phyloP scores from a whole-genome alignment of 129 eudicot genomes.

The Artemisia tridentata region DNA sequence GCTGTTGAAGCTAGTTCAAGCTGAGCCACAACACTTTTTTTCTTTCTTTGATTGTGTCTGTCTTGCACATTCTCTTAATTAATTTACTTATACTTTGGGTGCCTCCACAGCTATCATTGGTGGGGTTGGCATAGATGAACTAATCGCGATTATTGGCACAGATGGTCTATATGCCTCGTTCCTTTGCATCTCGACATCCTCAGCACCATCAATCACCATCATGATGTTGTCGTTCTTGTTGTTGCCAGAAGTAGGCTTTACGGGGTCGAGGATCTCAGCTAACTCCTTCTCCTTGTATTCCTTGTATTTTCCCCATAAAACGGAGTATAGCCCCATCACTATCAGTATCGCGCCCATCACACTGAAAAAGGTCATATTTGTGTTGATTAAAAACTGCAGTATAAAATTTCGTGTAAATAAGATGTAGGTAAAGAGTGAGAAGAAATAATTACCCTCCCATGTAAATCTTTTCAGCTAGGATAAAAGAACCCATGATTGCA shows the following conservation, averaged over 20 bases:
- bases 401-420: background rate
- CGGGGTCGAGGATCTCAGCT: slow-evolving; percentile 55
- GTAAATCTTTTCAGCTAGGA: slow-evolving; percentile 79
- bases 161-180: slow-evolving; percentile 26
- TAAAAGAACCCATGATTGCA: slow-evolving; percentile 94
- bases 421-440: background rate
- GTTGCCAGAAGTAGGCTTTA: slow-evolving; percentile 37
- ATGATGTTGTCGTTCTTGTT: slow-evolving; percentile 26
- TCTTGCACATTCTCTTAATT: background rate
- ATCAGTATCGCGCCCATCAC: slow-evolving; percentile 69
- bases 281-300: slow-evolving; percentile 71
- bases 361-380: slow-evolving; percentile 29
- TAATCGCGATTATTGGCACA: slow-evolving; percentile 48
- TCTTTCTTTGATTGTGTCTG: slow-evolving; percentile 1
- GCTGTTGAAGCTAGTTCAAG: too few relatives aligned
- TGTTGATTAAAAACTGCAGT: background rate
- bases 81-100: slow-evolving; percentile 38
- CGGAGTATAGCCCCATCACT: slow-evolving; percentile 78
- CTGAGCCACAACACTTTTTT: background rate
- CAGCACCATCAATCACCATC: slow-evolving; percentile 36
- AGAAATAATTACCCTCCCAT: slow-evolving; percentile 69
- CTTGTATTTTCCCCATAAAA: slow-evolving; percentile 93
- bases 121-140: slow-evolving; percentile 49
- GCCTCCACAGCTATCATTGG: slow-evolving; percentile 81
- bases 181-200: slow-evolving; percentile 50